These are phyloP conservation scores for Fonsecaea nubica DNA, from an alignment of 2,329 filamentous ascomycete genomes.

Conservation along the genomic window DNA sequence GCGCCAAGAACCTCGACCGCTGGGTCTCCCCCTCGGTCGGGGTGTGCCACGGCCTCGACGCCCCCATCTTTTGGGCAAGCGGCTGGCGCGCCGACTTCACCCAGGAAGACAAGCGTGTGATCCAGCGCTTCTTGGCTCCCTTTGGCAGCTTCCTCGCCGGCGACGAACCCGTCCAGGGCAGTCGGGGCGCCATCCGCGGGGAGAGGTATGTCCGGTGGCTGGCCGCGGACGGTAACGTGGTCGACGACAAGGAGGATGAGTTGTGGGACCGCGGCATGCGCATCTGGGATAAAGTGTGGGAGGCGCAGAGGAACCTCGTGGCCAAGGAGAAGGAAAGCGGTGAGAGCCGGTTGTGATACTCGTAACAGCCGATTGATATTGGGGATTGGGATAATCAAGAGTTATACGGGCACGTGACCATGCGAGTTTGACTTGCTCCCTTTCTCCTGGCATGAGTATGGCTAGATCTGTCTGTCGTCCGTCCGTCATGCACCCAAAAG, in stretches of 20 bases:
- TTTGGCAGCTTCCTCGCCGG: slow-evolving; percentile 39
- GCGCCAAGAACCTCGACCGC: slow-evolving; percentile 36
- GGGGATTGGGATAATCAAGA: too few relatives aligned
- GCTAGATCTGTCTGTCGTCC: too few relatives aligned
- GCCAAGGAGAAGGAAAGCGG: slow-evolving; percentile 22
- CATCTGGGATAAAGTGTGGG: slow-evolving; percentile 37
- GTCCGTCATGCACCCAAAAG: too few relatives aligned
- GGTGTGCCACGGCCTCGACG: slow-evolving; percentile 39
- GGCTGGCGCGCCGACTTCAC: slow-evolving; percentile 37
- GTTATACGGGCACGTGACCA: too few relatives aligned
- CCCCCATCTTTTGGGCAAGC: slow-evolving; percentile 39
- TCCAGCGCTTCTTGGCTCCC: slow-evolving; percentile 35
- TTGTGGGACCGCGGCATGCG: slow-evolving; percentile 37
- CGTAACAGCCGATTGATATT: background rate
- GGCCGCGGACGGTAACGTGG: slow-evolving; percentile 33
- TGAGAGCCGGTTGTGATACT: slow-evolving; percentile 3
- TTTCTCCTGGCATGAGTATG: too few relatives aligned
- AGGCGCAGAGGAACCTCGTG: slow-evolving; percentile 30
- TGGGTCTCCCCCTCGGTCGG: slow-evolving; percentile 36
- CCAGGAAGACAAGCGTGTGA: slow-evolving; percentile 31
- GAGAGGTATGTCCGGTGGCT: slow-evolving; percentile 32
- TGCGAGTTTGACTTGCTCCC: too few relatives aligned
- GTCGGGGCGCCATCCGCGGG: slow-evolving; percentile 18
- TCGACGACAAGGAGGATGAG: slow-evolving; percentile 36
- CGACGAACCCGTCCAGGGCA: slow-evolving; percentile 12